Percentiles rank a stretch among this genome's conserved stretches.
Evolutionary conservation across 73 alveolate genomes (phyloP).

Genomic region (Paramecium tetraurelia): DNA sequence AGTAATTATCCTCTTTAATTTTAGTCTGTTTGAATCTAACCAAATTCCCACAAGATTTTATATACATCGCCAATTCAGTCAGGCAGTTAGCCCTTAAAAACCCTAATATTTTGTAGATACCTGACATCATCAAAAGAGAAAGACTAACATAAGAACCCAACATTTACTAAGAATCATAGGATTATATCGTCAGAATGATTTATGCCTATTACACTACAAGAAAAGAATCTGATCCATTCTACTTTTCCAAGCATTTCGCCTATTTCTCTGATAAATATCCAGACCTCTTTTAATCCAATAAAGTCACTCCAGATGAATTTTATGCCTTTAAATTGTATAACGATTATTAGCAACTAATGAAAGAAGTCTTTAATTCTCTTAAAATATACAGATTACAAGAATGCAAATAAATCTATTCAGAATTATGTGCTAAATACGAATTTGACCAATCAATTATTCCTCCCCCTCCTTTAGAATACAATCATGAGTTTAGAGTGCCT

Average conservation of each 20-base stretch:
- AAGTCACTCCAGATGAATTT: conserved; percentile 4
- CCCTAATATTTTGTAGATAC: neutral
- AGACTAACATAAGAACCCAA: conserved; percentile 2
- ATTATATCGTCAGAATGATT: conserved; percentile 11
- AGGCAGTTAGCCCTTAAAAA: conserved; percentile 1
- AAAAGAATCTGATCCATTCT: neutral
- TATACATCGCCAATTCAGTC: neutral
- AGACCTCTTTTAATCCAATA: neutral
- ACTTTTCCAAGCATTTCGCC: neutral
- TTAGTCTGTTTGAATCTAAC: neutral
- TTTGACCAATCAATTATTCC: neutral
- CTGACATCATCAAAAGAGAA: neutral
- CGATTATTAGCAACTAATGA: neutral
- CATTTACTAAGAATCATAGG: neutral
- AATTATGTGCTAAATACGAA: neutral
- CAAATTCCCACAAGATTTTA: neutral
- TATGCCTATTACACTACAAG: neutral
- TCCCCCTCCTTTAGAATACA: neutral
- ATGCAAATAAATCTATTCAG: neutral
- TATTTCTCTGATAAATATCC: conserved; percentile 44
- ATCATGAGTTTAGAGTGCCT: neutral
- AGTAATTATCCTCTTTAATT: neutral
- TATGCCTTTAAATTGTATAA: neutral
- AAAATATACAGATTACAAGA: neutral
- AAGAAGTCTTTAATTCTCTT: neutral